Evolutionary conservation across 495 filamentous ascomycete genomes (phyloP).

Genomic region (Penicillium turbatum): DNA sequence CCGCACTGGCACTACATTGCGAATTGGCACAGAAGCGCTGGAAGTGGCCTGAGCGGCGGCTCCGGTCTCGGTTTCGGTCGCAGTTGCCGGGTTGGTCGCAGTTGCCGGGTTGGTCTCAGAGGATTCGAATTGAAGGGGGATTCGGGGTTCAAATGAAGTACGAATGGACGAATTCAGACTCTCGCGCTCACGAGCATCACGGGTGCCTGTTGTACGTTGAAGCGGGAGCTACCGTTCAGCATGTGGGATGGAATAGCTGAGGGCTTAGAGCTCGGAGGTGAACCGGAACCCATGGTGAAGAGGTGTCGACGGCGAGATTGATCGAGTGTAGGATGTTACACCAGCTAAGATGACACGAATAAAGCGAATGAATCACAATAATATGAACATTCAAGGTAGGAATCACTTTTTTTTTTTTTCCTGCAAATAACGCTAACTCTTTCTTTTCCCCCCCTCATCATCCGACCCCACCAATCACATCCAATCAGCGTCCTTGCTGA

Average conservation of each 20-base stretch:
- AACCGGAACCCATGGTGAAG: constrained; percentile 40
- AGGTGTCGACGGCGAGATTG: not conserved
- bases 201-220: constrained; percentile 24
- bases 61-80: constrained; percentile 4
- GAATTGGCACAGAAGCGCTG: constrained; percentile 13
- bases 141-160: constrained; percentile 44
- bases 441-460: not conserved
- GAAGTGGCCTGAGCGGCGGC: constrained; percentile 21
- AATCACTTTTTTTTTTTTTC: constrained; percentile 5
- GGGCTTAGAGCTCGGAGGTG: constrained; percentile 38
- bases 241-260: constrained; percentile 48
- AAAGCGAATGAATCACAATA: not conserved
- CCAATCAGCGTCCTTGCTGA: not conserved
- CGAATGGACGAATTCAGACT: constrained; percentile 50
- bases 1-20: constrained; percentile 26
- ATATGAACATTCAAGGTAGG: not conserved
- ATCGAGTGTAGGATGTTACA: not conserved
- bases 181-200: constrained; percentile 48
- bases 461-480: constrained; percentile 1
- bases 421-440: constrained; percentile 6
- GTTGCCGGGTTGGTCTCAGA: constrained; percentile 3
- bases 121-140: constrained; percentile 38
- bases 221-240: constrained; percentile 46
- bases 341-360: not conserved
- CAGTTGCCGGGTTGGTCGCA: constrained; percentile 1